Percentiles rank a stretch among this genome's conserved stretches.
Evolutionary conservation across 306 rosid species (phyloP).

Genomic region (Adenanthera pavonina): DNA sequence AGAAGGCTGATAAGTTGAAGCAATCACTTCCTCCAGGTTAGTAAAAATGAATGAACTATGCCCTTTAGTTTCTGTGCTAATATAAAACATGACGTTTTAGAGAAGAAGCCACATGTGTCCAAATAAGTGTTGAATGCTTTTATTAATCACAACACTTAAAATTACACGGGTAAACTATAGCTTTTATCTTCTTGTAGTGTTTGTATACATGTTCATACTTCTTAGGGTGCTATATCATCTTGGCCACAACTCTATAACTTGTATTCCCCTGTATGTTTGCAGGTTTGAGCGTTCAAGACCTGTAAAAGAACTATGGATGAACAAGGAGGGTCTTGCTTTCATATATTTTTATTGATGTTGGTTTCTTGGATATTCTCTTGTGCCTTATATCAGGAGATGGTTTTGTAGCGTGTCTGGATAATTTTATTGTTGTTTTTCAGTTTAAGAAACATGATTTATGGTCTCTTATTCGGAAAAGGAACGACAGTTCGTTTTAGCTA

Average conservation of each 20-base stretch:
- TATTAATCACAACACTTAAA: neutral
- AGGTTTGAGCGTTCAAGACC: constrained; percentile 88
- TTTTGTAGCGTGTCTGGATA: neutral
- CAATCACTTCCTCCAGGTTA: constrained; percentile 92
- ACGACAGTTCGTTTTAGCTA: neutral
- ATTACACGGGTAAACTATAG: neutral
- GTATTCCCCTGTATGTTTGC: constrained; percentile 4
- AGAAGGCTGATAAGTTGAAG: constrained; percentile 90
- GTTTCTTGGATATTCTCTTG: neutral
- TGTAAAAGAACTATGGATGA: constrained; percentile 36
- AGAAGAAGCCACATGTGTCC: neutral
- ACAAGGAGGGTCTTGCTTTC: neutral
- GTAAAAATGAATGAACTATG: neutral
- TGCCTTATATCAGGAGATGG: neutral
- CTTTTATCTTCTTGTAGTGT: neutral
- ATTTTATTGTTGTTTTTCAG: neutral
- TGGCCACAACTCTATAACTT: no score
- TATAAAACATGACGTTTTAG: neutral
- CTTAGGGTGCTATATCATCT: neutral
- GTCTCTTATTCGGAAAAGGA: neutral
- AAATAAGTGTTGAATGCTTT: neutral
- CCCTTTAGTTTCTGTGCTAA: neutral
- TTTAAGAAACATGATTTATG: neutral
- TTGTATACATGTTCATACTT: neutral
- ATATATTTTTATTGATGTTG: neutral